Percentiles rank a stretch among this genome's conserved stretches.
Evolutionary conservation across 768 basidiomycete species (phyloP).

Genomic region (Kwoniella pini): DNA sequence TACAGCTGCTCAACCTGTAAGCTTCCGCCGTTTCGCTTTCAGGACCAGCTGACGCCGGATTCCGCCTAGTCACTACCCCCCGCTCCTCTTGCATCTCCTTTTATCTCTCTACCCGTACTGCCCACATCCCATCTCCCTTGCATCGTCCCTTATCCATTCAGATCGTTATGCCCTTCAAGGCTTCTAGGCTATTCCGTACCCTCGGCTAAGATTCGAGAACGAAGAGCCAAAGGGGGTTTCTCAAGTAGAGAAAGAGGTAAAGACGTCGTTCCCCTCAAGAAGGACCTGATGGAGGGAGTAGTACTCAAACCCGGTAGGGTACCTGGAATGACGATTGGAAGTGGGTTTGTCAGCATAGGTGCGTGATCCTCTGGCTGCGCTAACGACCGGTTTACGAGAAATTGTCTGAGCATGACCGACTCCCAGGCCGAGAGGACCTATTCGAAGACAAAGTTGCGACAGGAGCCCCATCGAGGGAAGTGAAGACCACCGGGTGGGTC

Average conservation of each 20-base stretch:
- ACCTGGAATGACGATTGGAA: conserved; percentile 28
- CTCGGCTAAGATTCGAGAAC: conserved; percentile 22
- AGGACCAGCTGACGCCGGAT: neutral
- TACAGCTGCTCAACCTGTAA: conserved; percentile 43
- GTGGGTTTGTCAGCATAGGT: conserved; percentile 47
- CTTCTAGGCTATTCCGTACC: conserved; percentile 29
- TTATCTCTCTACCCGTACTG: conserved; percentile 22
- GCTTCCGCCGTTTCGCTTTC: neutral
- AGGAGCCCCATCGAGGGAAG: conserved; percentile 38
- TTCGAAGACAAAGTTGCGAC: conserved; percentile 22
- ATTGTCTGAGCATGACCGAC: no score
- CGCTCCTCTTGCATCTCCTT: conserved; percentile 25
- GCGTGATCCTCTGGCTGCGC: conserved; percentile 12
- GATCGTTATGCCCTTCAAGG: conserved; percentile 39
- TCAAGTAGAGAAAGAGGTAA: conserved; percentile 26
- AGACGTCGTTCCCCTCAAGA: conserved; percentile 40
- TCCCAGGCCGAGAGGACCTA: conserved; percentile 42
- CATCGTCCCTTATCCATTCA: conserved; percentile 45
- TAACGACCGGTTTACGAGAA: no score
- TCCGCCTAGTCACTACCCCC: conserved; percentile 43
- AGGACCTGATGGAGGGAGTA: conserved; percentile 47
- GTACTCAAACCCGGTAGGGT: conserved; percentile 29
- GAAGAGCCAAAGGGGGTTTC: conserved; percentile 25
- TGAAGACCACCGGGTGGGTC: conserved; percentile 54
- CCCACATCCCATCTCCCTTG: conserved; percentile 33